Base-by-base conservation (phyloP, 352 stramenopile species). In the Phytopythium cucurbitacearum region DNA sequence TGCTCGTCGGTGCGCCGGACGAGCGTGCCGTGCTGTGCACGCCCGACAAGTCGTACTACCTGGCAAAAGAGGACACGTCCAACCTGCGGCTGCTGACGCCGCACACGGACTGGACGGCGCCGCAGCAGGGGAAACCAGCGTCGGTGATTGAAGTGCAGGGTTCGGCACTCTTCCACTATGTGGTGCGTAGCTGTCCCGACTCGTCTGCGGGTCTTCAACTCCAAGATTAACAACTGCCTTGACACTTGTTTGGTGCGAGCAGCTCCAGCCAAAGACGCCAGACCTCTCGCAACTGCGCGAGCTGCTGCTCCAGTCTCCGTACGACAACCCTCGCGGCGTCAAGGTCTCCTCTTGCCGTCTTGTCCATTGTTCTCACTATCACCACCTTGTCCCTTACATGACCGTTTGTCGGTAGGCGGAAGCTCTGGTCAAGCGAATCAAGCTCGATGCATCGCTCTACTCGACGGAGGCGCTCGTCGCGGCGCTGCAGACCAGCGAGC, bases 11-110 rank as follows among this genome's bases (percentile, higher is more conserved):
- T 2, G 57, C 62, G 12, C 57, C 69, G 1, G 57, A 64, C 38
- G 62, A 88, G 21, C 70, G 73, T 64, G 84, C 84, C 1, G 81
- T 90, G 41, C 52, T 94, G 40, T 92, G 81, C 58, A 92, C 81
- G 38, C 52, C 71, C 9, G 69, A 70, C 51, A 77, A 80, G 56
- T 89, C 81, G 12, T 94, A 74, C 60, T 82, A 70, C 54, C 64
- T 94, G 15, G 77, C 72, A 37, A 91, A 91, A 36, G 84, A 94
- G 45, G 82, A 91, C 45, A 91, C 78, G 41, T 92, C 80, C 9
- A 94, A 94, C 47, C 57, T 91, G 41, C 80, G 82, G 3, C 58
- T 94, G 15, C 49, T 94, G 3, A 91, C 79, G 11, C 66, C 65
- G 7, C 72, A 90, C 53, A 76, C 49, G 21, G 16, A 81, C 33